A percentile compares a stretch with the other conserved stretches of the same genome.
phyloP scores from a whole-genome alignment of 495 filamentous ascomycete genomes.

The Aspergillus heteromorphus region DNA sequence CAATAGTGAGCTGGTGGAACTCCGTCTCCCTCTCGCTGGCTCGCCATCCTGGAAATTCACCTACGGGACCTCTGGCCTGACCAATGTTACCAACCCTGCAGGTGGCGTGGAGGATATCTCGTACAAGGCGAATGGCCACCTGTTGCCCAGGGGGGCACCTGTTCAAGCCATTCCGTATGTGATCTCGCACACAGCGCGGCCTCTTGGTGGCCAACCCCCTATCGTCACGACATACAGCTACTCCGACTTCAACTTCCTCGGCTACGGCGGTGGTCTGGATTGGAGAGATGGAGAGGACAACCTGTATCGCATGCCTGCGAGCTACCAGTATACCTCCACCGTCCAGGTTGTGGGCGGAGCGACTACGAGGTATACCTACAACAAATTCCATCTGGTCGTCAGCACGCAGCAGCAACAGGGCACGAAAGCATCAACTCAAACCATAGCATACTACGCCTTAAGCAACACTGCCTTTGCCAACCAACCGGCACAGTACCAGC shows the following conservation, averaged over 20 bases:
- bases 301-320: background rate
- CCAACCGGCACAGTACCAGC: constrained; percentile 6
- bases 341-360: background rate
- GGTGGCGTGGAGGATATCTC: background rate
- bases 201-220: background rate
- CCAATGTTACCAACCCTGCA: background rate
- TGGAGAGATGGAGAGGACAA: constrained; percentile 5
- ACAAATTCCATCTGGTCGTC: constrained; percentile 7
- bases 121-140: background rate
- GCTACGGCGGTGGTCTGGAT: background rate
- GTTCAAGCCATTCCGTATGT: constrained; percentile 1
- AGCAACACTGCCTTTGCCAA: background rate
- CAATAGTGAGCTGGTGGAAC: background rate
- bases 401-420: constrained; percentile 1
- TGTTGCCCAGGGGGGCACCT: background rate
- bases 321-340: background rate
- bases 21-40: background rate
- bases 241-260: constrained; percentile 8
- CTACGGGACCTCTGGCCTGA: background rate
- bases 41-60: constrained; percentile 1
- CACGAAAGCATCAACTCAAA: background rate
- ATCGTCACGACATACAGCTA: constrained; percentile 4
- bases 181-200: background rate
- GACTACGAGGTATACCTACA: background rate
- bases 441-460: background rate